phyloP scores from a whole-genome alignment of 495 filamentous ascomycete species.

The Pyronema omphalodes region DNA sequence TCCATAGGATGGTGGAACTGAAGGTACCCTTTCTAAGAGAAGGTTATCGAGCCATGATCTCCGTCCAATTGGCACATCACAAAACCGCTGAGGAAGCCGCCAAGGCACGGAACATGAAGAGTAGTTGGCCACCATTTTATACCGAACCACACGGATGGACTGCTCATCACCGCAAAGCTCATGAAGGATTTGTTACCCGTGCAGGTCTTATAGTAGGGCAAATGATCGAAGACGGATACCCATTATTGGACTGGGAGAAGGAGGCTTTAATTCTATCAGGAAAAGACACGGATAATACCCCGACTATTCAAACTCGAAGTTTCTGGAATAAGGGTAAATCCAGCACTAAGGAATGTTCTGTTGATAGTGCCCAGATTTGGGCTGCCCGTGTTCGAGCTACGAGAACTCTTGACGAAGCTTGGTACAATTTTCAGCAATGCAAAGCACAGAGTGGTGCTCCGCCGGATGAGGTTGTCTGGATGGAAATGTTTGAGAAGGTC shows the following conservation, averaged over 20 bases:
- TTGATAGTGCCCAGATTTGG: conserved; percentile 29
- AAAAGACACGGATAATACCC: conserved; percentile 49
- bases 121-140: conserved; percentile 57
- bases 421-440: conserved; percentile 46
- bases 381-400: conserved; percentile 44
- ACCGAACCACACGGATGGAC: conserved; percentile 35
- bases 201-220: conserved; percentile 37
- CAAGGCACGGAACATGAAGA: conserved; percentile 40
- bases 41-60: conserved; percentile 43
- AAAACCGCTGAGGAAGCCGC: conserved; percentile 42
- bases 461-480: conserved; percentile 28
- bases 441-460: conserved; percentile 10
- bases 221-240: conserved; percentile 49
- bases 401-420: conserved; percentile 51
- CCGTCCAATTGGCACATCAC: conserved; percentile 42
- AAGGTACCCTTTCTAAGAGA: conserved; percentile 36
- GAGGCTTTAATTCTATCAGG: conserved; percentile 39
- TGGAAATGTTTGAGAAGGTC: conserved; percentile 44
- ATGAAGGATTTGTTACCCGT: conserved; percentile 28
- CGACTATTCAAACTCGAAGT: conserved; percentile 47
- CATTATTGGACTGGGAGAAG: conserved; percentile 36
- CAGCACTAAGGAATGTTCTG: no score
- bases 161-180: conserved; percentile 3
- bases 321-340: conserved; percentile 1
- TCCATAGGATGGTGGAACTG: conserved; percentile 41